These are phyloP conservation scores for Cladophialophora immunda DNA, from an alignment of 2,329 filamentous ascomycete species.

Conservation along the genomic window DNA sequence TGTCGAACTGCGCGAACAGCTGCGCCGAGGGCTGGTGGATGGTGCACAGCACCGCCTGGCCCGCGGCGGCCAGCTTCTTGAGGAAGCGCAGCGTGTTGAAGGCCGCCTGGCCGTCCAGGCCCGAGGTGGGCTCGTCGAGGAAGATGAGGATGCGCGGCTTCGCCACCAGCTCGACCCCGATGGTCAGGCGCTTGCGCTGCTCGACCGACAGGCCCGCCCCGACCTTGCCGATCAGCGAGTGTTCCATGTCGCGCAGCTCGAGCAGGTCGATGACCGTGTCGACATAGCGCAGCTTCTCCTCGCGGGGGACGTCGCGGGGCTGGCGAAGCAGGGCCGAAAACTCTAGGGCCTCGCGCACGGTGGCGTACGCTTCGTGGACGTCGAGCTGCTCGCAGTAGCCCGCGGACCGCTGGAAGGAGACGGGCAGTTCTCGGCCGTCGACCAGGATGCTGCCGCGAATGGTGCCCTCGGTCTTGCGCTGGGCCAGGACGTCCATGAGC, in stretches of 20 bases:
- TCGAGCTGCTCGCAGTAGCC: conserved; percentile 76
- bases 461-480: conserved; percentile 71
- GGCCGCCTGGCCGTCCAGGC: conserved; percentile 72
- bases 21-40: conserved; percentile 75
- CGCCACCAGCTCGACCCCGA: conserved; percentile 75
- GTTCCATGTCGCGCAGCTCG: too few species aligned
- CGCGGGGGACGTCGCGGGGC: conserved; percentile 57
- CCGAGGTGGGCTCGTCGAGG: conserved; percentile 74
- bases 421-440: conserved; percentile 67
- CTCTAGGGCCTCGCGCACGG: conserved; percentile 70
- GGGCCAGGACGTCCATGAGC: conserved; percentile 76
- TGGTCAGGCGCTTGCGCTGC: conserved; percentile 74
- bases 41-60: conserved; percentile 74
- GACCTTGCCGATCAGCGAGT: too few species aligned
- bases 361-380: conserved; percentile 71
- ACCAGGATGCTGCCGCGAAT: conserved; percentile 72
- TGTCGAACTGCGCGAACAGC: conserved; percentile 74
- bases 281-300: conserved; percentile 71
- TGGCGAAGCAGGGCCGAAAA: conserved; percentile 72
- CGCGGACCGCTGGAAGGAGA: conserved; percentile 71
- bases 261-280: conserved; percentile 67
- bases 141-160: conserved; percentile 73
- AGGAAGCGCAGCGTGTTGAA: conserved; percentile 73
- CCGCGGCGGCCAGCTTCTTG: conserved; percentile 69
- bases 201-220: conserved; percentile 64